phyloP scores from a whole-genome alignment of 1,139 yeast species.

The Arxiozyma slooffiae region DNA sequence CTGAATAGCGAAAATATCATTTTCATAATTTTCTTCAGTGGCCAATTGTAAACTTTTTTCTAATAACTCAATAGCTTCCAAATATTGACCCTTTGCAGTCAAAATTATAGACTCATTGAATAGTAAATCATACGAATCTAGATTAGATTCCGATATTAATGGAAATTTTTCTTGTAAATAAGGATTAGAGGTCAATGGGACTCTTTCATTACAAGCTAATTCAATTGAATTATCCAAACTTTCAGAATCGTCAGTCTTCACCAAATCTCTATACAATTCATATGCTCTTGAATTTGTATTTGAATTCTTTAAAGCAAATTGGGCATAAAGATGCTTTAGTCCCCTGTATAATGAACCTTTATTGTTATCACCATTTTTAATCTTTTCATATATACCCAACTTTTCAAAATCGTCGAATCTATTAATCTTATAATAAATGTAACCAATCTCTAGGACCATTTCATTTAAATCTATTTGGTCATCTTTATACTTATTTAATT shows the following conservation, averaged over 20 bases:
- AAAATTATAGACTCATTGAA: constrained; percentile 62
- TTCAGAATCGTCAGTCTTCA: constrained; percentile 22
- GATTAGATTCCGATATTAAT: constrained; percentile 22
- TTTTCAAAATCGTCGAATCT: constrained; percentile 33
- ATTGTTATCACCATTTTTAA: constrained; percentile 22
- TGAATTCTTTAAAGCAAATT: constrained; percentile 64
- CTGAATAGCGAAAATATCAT: constrained; percentile 35
- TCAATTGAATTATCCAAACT: constrained; percentile 40
- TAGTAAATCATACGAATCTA: constrained; percentile 43
- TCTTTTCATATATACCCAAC: constrained; percentile 28
- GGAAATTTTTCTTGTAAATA: constrained; percentile 6
- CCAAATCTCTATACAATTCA: constrained; percentile 43
- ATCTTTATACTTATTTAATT: constrained; percentile 33
- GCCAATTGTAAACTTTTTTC: constrained; percentile 39
- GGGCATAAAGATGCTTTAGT: constrained; percentile 70
- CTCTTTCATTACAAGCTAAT: constrained; percentile 35
- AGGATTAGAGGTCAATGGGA: constrained; percentile 19
- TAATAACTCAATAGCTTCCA: constrained; percentile 40
- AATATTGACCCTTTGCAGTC: constrained; percentile 31
- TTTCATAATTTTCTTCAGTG: constrained; percentile 24
- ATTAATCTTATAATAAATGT: constrained; percentile 61
- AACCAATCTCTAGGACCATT: constrained; percentile 47
- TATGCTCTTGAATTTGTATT: constrained; percentile 42
- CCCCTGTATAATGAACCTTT: constrained; percentile 36
- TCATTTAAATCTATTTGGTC: constrained; percentile 2